Base-by-base conservation (phyloP, 2,329 filamentous ascomycete species). In the Penicillium vulpinum region DNA sequence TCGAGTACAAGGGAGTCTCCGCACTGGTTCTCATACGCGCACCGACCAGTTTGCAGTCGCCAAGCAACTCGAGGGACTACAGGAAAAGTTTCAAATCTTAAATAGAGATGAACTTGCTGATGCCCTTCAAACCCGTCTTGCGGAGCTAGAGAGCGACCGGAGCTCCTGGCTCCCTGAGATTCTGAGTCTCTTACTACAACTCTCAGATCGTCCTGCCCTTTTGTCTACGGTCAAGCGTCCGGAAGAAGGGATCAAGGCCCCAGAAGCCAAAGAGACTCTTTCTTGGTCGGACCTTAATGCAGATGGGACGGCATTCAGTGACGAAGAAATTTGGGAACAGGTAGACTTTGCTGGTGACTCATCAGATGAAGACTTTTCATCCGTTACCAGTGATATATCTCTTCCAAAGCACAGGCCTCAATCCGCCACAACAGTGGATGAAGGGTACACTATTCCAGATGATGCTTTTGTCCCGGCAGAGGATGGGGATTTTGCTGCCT, bases 51-150 rank as follows among this genome's bases (percentile, higher is more conserved):
- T 92, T 68, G 86, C 89, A 43, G 84, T 92, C 21, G 77, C 83
- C 38, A 81, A 82, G 36, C 82, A 81, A 35, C 79, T 93, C 2
- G 79, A 85, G 47, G 90, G 90, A 1, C 79, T 97, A 3, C 88
- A 92, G 63, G 94, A 97, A 76, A 92, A 93, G 65, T 94, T 97
- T 66, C 84, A 86, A 31, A 82, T 97, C 52, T 82, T 91, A 46
- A 88, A 89, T 68, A 86, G 90, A 60, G 92, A 97, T 66, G 85
- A 85, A 38, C 78, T 97, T 26, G 91, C 91, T 13, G 87, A 92
- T 70, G 87, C 86, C 6, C 76, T 92, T 35, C 77, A 79, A 38
- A 68, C 71, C 41, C 81, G 89, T 35, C 73, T 91, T 15, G 76
- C 82, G 38, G 83, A 86, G 58, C 74, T 96, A 21, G 77, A 81